Conservation (phyloP, 208 protist species). For the Lotmaria passim region DNA sequence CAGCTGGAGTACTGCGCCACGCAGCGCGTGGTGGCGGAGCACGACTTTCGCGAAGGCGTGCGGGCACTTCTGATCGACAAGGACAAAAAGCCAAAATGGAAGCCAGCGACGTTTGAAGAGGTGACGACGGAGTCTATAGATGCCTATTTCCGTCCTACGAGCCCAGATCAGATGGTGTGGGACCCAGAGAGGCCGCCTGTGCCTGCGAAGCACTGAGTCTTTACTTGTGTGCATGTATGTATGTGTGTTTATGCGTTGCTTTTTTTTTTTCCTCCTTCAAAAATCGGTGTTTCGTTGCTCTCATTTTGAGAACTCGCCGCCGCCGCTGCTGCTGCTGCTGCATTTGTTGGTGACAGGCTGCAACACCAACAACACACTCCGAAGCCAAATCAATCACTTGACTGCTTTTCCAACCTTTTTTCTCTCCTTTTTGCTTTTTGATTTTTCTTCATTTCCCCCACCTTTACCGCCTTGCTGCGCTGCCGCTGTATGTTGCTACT, state of each 20-base stretch:
- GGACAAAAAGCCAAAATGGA: conserved; percentile 80
- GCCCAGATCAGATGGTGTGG: conserved; percentile 42
- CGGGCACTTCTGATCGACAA: conserved; percentile 84
- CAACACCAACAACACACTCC: no score
- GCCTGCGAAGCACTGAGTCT: background rate
- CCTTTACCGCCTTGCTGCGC: no score
- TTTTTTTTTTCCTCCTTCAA: conserved; percentile 7
- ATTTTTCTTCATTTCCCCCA: no score
- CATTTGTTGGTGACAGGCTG: no score
- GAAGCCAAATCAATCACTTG: no score
- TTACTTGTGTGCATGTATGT: background rate
- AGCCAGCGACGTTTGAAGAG: conserved; percentile 52
- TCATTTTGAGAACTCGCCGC: no score
- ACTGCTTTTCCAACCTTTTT: no score
- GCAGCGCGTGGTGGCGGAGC: conserved; percentile 34
- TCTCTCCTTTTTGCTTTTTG: no score
- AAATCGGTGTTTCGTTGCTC: background rate
- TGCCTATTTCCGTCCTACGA: conserved; percentile 41
- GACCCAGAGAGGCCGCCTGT: conserved; percentile 43
- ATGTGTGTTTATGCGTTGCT: background rate
- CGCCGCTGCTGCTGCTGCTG: no score
- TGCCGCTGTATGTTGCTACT: no score
- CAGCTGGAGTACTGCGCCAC: conserved; percentile 62
- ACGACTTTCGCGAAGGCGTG: conserved; percentile 87
- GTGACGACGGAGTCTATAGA: conserved; percentile 41